Percentiles rank a stretch among this genome's conserved stretches.
Conservation (phyloP, 805 yeast genomes). For the Candida silvatica region DNA sequence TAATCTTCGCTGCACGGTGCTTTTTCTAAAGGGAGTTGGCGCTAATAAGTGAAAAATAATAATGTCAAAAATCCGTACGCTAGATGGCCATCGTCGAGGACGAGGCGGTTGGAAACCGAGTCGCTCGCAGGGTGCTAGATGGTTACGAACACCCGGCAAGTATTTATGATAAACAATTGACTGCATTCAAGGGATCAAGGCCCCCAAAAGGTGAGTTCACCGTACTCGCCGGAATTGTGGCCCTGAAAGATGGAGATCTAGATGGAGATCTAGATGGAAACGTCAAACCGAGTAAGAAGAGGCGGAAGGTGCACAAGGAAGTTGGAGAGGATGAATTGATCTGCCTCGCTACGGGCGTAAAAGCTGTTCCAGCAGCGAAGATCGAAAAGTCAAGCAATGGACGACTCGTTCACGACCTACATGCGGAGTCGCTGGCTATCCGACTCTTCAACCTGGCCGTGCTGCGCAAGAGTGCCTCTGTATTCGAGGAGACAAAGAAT, state of each 20-base stretch:
- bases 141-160: conserved; percentile 1
- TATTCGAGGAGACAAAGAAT: conserved; percentile 29
- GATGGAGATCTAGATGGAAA: no score
- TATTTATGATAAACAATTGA: conserved; percentile 2
- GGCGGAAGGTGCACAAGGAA: conserved; percentile 4
- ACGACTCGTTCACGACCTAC: conserved; percentile 70
- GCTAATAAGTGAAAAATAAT: no score
- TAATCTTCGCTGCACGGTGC: no score
- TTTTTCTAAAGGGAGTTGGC: no score
- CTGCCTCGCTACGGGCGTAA: conserved; percentile 73
- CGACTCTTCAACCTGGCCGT: conserved; percentile 61
- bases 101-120: conserved; percentile 3
- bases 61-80: no score
- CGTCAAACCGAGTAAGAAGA: conserved; percentile 9
- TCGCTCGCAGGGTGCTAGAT: conserved; percentile 2
- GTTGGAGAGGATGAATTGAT: conserved; percentile 25
- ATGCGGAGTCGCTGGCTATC: conserved; percentile 76
- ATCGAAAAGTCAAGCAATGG: conserved; percentile 38
- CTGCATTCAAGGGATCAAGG: conserved; percentile 6
- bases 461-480: no score
- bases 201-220: conserved; percentile 2
- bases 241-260: conserved; percentile 1
- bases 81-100: conserved; percentile 2
- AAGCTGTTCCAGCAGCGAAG: conserved; percentile 52
- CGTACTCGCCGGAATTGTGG: conserved; percentile 2